These are phyloP conservation scores for Rhazya stricta DNA, from an alignment of 257 asterid genomes.

Conservation along the genomic window DNA sequence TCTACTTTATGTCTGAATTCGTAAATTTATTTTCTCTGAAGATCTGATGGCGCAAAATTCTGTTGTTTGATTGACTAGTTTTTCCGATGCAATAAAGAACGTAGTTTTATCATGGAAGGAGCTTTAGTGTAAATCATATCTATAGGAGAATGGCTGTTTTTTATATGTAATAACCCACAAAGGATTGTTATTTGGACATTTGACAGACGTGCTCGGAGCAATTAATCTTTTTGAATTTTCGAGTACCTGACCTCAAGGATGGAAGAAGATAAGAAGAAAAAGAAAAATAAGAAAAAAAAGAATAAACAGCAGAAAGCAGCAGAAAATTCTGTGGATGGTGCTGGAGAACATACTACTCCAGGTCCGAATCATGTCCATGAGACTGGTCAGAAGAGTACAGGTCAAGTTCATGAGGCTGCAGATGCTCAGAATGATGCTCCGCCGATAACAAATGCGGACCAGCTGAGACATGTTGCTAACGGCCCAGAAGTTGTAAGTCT, in stretches of 20 bases:
- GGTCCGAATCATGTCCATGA: slow-evolving; percentile 27
- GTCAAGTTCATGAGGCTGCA: slow-evolving; percentile 17
- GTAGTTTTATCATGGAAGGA: background rate
- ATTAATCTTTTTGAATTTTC: background rate
- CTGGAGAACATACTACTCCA: slow-evolving; percentile 33
- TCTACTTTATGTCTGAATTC: background rate
- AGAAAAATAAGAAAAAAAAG: slow-evolving; percentile 64
- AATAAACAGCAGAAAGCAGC: slow-evolving; percentile 40
- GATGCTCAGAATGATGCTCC: slow-evolving; percentile 19
- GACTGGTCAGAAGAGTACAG: background rate
- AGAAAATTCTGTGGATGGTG: slow-evolving; percentile 38
- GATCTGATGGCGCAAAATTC: background rate
- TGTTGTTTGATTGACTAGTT: background rate
- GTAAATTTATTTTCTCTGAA: background rate
- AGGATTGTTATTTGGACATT: background rate
- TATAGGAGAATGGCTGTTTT: no score
- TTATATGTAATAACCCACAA: background rate
- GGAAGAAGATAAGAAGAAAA: slow-evolving; percentile 63
- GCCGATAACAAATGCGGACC: slow-evolving; percentile 20
- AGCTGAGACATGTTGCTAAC: slow-evolving; percentile 28
- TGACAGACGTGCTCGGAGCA: slow-evolving; percentile 5
- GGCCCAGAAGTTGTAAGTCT: slow-evolving; percentile 39
- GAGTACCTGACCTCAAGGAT: slow-evolving; percentile 2
- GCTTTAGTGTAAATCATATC: background rate
- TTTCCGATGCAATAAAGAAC: background rate